Conservation (phyloP, 2,329 filamentous ascomycete species). For the Chaetomium globosum region DNA sequence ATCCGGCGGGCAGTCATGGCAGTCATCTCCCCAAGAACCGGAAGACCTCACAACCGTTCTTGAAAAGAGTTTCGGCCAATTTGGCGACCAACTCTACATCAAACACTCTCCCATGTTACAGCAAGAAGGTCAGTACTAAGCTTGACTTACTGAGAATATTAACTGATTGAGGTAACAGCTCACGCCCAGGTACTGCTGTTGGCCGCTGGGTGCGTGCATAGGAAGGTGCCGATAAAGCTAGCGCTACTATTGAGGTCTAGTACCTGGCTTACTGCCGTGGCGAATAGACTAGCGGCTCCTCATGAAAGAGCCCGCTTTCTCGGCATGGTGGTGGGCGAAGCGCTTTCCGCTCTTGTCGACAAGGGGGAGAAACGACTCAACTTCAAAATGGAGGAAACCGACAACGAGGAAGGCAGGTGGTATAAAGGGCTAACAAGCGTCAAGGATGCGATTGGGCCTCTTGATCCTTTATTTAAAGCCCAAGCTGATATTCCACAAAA, state of each 20-base stretch:
- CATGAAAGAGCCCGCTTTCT: slow-evolving; percentile 76
- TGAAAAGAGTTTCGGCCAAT: slow-evolving; percentile 70
- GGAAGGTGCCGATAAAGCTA: slow-evolving; percentile 66
- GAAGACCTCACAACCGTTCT: slow-evolving; percentile 59
- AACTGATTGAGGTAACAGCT: slow-evolving; percentile 53
- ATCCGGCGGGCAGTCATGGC: slow-evolving; percentile 69
- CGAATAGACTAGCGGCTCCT: slow-evolving; percentile 78
- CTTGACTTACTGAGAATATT: neutral
- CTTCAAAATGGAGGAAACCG: slow-evolving; percentile 81
- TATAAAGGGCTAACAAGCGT: slow-evolving; percentile 68
- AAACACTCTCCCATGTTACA: slow-evolving; percentile 80
- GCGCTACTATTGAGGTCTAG: slow-evolving; percentile 70
- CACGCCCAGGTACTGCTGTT: slow-evolving; percentile 80
- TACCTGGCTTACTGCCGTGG: slow-evolving; percentile 74
- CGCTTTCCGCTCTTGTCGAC: slow-evolving; percentile 64
- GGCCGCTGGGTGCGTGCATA: slow-evolving; percentile 73
- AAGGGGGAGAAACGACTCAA: slow-evolving; percentile 73
- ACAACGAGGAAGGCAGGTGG: slow-evolving; percentile 71
- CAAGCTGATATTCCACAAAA: slow-evolving; percentile 29
- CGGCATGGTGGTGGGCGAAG: slow-evolving; percentile 84
- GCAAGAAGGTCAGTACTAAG: slow-evolving; percentile 72
- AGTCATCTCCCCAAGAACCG: slow-evolving; percentile 55
- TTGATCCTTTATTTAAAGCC: slow-evolving; percentile 52
- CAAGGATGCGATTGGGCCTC: slow-evolving; percentile 63
- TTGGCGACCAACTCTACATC: slow-evolving; percentile 86